phyloP scores from a whole-genome alignment of 352 stramenopile genomes.

The Phytophthora ohioensis region DNA sequence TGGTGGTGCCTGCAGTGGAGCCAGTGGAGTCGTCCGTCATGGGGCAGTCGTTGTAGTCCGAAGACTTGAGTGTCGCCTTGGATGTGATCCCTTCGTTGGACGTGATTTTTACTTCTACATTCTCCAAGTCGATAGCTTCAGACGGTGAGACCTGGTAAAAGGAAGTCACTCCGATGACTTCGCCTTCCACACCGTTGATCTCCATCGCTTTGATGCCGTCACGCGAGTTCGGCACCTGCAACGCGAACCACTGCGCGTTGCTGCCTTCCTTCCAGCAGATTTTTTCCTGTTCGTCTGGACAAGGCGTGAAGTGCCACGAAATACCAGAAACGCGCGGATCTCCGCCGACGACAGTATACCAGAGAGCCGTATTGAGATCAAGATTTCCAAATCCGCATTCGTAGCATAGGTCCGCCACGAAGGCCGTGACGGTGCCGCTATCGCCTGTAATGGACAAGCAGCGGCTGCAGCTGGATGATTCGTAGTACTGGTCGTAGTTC shows the following conservation, averaged over 20 bases:
- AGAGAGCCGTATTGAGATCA: conserved; percentile 70
- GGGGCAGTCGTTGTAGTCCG: conserved; percentile 50
- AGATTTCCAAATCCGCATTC: conserved; percentile 71
- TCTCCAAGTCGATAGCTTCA: conserved; percentile 42
- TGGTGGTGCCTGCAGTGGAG: conserved; percentile 19
- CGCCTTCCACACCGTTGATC: conserved; percentile 51
- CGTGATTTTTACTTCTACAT: conserved; percentile 81
- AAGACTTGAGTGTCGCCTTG: conserved; percentile 67
- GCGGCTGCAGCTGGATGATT: conserved; percentile 62
- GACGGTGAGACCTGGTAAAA: conserved; percentile 78
- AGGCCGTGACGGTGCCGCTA: conserved; percentile 53
- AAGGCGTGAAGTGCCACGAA: conserved; percentile 67
- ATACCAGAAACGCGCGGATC: conserved; percentile 62
- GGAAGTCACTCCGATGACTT: conserved; percentile 89
- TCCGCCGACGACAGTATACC: conserved; percentile 59
- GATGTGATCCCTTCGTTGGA: conserved; percentile 92
- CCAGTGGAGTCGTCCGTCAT: conserved; percentile 46
- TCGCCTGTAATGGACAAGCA: conserved; percentile 61
- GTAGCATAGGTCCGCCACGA: conserved; percentile 73
- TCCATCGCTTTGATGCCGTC: conserved; percentile 59
- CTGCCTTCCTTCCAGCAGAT: conserved; percentile 79
- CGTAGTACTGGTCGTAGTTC: conserved; percentile 71
- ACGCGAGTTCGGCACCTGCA: conserved; percentile 68
- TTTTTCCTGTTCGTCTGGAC: conserved; percentile 65
- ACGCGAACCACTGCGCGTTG: conserved; percentile 67